These are phyloP conservation scores for Leccinum imitatum DNA, from an alignment of 768 basidiomycete genomes.

Conservation along the genomic window DNA sequence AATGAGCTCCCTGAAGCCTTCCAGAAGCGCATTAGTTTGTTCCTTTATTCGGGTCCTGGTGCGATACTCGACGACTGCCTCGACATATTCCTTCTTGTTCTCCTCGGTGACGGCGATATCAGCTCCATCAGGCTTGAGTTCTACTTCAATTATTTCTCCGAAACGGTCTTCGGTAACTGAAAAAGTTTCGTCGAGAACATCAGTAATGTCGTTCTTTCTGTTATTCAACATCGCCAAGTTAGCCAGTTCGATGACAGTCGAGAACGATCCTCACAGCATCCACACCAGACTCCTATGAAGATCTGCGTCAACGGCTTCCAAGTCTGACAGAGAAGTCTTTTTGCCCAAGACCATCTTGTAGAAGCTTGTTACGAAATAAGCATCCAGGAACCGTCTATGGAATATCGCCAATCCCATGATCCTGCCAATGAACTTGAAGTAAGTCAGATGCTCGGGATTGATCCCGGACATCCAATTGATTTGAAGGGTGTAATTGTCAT, in stretches of 20 bases:
- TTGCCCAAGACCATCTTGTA: slow-evolving; percentile 78
- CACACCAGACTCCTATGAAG: slow-evolving; percentile 66
- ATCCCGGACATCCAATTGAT: slow-evolving; percentile 76
- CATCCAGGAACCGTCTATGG: slow-evolving; percentile 75
- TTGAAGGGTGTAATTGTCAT: slow-evolving; percentile 79
- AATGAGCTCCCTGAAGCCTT: slow-evolving; percentile 81
- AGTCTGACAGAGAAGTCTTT: slow-evolving; percentile 55
- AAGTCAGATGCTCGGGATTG: slow-evolving; percentile 74
- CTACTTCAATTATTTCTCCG: slow-evolving; percentile 66
- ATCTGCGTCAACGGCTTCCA: slow-evolving; percentile 70
- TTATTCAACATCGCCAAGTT: slow-evolving; percentile 1
- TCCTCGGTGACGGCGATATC: slow-evolving; percentile 64
- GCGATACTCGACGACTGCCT: slow-evolving; percentile 77
- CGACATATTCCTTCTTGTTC: slow-evolving; percentile 79
- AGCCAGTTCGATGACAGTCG: not conserved
- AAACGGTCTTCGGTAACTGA: slow-evolving; percentile 72
- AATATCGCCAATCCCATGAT: slow-evolving; percentile 74
- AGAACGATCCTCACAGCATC: slow-evolving; percentile 60
- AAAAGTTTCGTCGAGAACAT: slow-evolving; percentile 72
- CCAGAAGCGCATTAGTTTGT: slow-evolving; percentile 85
- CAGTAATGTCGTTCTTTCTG: slow-evolving; percentile 77
- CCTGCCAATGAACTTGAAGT: slow-evolving; percentile 81
- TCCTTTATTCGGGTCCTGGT: slow-evolving; percentile 79
- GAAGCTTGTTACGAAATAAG: slow-evolving; percentile 77
- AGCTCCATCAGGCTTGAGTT: slow-evolving; percentile 63